Evolutionary conservation across 192 early-diverging fungal species (phyloP).

Genomic region (Geranomyces variabilis): DNA sequence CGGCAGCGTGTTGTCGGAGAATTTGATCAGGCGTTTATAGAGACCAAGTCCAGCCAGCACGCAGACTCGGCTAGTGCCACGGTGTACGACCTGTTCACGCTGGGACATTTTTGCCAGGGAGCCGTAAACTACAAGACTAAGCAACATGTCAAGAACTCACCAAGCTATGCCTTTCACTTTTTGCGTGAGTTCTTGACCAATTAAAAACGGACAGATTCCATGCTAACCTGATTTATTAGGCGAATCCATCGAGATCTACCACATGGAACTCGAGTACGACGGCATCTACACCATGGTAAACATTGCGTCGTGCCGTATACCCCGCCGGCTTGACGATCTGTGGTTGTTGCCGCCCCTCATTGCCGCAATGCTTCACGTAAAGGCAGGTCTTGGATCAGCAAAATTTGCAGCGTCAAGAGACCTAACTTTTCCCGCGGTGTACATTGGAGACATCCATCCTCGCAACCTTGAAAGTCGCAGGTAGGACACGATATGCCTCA

Average conservation of each 20-base stretch:
- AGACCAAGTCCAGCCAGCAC: background rate
- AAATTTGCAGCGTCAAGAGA: no score
- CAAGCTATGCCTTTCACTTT: background rate
- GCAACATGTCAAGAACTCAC: conserved; percentile 2
- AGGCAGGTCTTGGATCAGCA: no score
- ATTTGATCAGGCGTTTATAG: background rate
- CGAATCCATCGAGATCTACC: conserved; percentile 4
- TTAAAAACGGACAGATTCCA: no score
- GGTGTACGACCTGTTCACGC: background rate
- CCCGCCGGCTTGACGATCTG: background rate
- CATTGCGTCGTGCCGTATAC: background rate
- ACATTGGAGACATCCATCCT: no score
- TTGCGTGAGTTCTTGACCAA: background rate
- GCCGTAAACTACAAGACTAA: conserved; percentile 3
- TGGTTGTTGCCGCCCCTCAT: background rate
- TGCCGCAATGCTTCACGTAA: background rate
- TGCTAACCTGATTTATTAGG: background rate
- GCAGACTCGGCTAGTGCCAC: background rate
- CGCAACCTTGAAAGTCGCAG: no score
- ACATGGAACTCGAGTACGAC: conserved; percentile 3
- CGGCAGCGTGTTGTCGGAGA: background rate
- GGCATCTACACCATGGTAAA: conserved; percentile 6
- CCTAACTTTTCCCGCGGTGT: no score
- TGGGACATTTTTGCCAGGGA: conserved; percentile 6
- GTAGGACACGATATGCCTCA: no score